Evolutionary conservation across 2,329 filamentous ascomycete species (phyloP), one percentile per base, ranked within the genome.

Genomic region (Stylonectria norvegica): DNA sequence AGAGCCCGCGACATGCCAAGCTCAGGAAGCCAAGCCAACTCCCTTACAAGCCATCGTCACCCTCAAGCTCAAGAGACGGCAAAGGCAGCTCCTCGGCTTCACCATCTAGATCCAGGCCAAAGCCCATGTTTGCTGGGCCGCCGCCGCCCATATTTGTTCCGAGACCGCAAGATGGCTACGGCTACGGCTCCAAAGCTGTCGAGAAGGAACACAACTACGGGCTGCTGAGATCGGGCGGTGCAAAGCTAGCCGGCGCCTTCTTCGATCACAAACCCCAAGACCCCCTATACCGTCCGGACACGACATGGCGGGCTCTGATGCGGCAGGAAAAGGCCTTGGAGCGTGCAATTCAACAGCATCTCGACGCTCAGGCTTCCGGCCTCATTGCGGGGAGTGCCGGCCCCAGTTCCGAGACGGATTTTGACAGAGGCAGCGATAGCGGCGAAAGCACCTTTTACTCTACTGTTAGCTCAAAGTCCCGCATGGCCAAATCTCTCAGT

Each of bases 101-200:
- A 2, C 48, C 59, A 8, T 62, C 63, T 5, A 64, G 61, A 38
- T 46, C 44, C 16, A 64, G 56, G 34, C 50, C 50, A 7, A 63
- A 55, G 10, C 44, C 59, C 3, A 62, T 76, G 31, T 77, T 76
- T 41, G 53, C 61, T 3, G 72, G 72, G 1, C 73, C 74, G 0
- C 74, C 74, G 0, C 72, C 74, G 1, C 74, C 74, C 4, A 76
- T 78, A n/a, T n/a, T n/a, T n/a, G n/a, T n/a, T n/a, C n/a, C n/a
- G n/a, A n/a, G n/a, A n/a, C n/a, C n/a, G n/a, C n/a, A n/a, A n/a
- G n/a, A n/a, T n/a, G n/a, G n/a, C n/a, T n/a, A n/a, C n/a, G n/a
- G n/a, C n/a, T n/a, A n/a, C n/a, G n/a, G n/a, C n/a, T n/a, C n/a
- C n/a, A n/a, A n/a, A n/a, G n/a, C n/a, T n/a, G n/a, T n/a, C n/a